A percentile compares a stretch with the other conserved stretches of the same genome.
phyloP scores from a whole-genome alignment of 2,329 filamentous ascomycete species.

The Torrubiellomyces zombiae region DNA sequence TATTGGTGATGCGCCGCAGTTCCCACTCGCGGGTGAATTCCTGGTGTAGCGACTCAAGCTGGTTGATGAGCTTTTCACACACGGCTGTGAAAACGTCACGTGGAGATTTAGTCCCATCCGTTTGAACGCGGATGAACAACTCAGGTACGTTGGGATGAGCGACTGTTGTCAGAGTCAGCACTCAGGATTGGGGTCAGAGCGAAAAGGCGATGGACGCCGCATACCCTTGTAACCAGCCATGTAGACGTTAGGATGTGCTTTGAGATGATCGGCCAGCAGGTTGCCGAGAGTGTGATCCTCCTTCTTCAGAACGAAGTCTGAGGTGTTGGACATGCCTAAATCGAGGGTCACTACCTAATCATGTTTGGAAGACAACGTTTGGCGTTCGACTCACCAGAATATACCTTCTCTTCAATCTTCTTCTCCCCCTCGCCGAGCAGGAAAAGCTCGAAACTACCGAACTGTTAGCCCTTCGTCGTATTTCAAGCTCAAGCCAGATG shows the following conservation, averaged over 20 bases:
- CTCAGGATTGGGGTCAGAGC: conserved; percentile 4
- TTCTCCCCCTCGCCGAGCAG: conserved; percentile 76
- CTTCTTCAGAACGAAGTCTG: conserved; percentile 88
- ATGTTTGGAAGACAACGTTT: conserved; percentile 1
- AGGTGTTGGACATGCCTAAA: conserved; percentile 72
- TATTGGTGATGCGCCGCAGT: conserved; percentile 67
- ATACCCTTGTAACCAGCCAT: conserved; percentile 85
- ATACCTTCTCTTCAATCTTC: conserved; percentile 77
- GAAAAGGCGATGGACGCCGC: conserved; percentile 16
- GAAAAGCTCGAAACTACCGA: conserved; percentile 75
- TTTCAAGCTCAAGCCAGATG: background rate
- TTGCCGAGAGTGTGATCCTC: conserved; percentile 95
- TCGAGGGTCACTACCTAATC: too few relatives aligned
- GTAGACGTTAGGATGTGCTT: conserved; percentile 66
- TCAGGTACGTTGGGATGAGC: conserved; percentile 45
- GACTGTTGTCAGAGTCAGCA: conserved; percentile 16
- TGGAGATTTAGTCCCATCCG: conserved; percentile 75
- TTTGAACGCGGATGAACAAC: conserved; percentile 66
- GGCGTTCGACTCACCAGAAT: conserved; percentile 57
- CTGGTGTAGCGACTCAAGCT: conserved; percentile 63
- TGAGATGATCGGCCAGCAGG: conserved; percentile 69
- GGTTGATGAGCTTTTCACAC: conserved; percentile 67
- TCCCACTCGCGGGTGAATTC: conserved; percentile 91
- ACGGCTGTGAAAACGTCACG: conserved; percentile 71
- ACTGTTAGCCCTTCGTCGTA: conserved; percentile 8